Evolutionary conservation across 371 early-diverging fungal species (phyloP).

Genomic region (Rhizopus arrhizus): DNA sequence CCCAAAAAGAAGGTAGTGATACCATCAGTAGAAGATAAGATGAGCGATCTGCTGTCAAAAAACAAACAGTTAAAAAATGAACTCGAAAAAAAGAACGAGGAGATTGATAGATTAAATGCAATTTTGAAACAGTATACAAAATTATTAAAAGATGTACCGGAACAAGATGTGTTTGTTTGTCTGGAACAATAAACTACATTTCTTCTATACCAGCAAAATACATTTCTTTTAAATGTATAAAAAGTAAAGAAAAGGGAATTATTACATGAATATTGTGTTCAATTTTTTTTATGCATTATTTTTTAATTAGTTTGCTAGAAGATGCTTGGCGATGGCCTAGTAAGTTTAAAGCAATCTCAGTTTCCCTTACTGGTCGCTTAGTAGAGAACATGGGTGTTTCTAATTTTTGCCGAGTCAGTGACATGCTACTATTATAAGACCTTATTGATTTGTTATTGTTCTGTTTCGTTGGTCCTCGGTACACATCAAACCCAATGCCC

Average conservation of each 20-base stretch:
- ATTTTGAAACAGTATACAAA: not conserved
- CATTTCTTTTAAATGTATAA: too few species aligned
- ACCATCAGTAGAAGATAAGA: not conserved
- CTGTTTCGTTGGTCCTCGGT: constrained; percentile 9
- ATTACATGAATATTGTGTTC: not conserved
- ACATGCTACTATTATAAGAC: constrained; percentile 42
- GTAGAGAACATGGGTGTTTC: too few species aligned
- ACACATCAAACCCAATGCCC: not conserved
- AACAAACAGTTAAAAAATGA: not conserved
- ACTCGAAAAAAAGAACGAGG: not conserved
- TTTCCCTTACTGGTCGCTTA: too few species aligned
- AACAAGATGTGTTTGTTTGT: not conserved
- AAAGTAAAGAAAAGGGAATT: not conserved
- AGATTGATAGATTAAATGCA: not conserved
- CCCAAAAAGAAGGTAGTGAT: not conserved
- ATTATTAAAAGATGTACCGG: not conserved
- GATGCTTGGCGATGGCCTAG: too few species aligned
- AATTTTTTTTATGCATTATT: too few species aligned
- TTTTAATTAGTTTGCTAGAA: too few species aligned
- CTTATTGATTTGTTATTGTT: constrained; percentile 28
- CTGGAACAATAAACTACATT: not conserved
- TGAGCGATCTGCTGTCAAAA: not conserved
- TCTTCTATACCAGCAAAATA: not conserved
- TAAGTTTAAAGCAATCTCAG: too few species aligned
- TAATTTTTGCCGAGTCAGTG: constrained; percentile 20